Percentiles rank a stretch among this genome's conserved stretches.
phyloP scores from a whole-genome alignment of 805 yeast species.

The Saturnispora galanensis region DNA sequence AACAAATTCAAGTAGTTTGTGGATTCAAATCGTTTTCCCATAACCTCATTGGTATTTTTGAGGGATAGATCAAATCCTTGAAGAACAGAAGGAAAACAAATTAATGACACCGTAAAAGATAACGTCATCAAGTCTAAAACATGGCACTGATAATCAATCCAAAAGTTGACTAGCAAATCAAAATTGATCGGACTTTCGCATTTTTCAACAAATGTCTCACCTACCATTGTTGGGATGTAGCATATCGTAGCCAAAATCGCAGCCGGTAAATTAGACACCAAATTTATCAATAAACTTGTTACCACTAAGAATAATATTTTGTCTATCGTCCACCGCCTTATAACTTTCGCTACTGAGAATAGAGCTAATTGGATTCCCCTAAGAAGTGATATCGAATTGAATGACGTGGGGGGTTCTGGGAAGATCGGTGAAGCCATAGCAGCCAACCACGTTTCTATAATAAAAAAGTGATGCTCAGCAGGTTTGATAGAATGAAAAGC shows the following conservation, averaged over 20 bases:
- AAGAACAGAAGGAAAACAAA: not conserved
- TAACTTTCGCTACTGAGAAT: constrained; percentile 12
- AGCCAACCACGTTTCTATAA: not conserved
- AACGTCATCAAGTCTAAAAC: constrained; percentile 5
- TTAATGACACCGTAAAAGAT: not conserved
- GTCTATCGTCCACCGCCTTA: not conserved
- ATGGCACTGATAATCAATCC: constrained; percentile 9
- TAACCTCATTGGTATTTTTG: not conserved
- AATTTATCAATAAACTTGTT: not conserved
- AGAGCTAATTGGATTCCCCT: constrained; percentile 46
- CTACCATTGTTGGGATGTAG: not conserved
- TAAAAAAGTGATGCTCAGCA: not conserved
- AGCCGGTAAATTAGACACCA: constrained; percentile 4
- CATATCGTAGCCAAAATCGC: not conserved
- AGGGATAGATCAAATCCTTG: not conserved
- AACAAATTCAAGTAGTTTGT: not conserved
- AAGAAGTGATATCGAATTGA: constrained; percentile 36
- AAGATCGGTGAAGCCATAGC: constrained; percentile 52
- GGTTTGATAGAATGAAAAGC: too few relatives aligned
- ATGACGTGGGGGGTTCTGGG: constrained; percentile 47
- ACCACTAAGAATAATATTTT: not conserved
- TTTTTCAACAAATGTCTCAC: not conserved
- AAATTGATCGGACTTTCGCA: not conserved
- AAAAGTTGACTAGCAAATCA: not conserved
- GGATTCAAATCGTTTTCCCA: not conserved